Conservation (phyloP, 2,329 filamentous ascomycete species). For the Penicillium brevicompactum region DNA sequence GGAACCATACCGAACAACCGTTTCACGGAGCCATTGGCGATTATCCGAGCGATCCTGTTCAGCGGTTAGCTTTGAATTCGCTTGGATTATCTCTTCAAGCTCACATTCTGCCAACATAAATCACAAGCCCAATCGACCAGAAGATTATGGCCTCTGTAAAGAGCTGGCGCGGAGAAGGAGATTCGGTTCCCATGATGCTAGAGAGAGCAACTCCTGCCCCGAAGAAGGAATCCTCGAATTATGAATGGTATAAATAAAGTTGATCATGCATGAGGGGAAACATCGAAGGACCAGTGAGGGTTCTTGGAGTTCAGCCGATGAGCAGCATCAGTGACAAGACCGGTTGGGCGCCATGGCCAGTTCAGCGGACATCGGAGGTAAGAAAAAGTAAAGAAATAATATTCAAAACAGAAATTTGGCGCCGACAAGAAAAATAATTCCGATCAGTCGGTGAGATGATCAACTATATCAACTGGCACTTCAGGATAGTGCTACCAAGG, state of each 20-base stretch:
- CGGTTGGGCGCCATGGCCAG: background rate
- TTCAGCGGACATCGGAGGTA: background rate
- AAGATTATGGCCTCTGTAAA: slow-evolving; percentile 33
- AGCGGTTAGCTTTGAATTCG: slow-evolving; percentile 6
- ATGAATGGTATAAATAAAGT: background rate
- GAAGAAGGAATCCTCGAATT: background rate
- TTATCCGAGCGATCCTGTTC: slow-evolving; percentile 27
- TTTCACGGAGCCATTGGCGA: slow-evolving; percentile 31
- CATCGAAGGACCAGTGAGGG: background rate
- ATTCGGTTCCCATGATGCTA: slow-evolving; percentile 31
- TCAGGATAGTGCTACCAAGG: slow-evolving; percentile 2
- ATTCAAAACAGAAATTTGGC: background rate
- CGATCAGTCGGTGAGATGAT: slow-evolving; percentile 11
- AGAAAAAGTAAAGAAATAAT: background rate
- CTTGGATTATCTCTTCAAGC: slow-evolving; percentile 1
- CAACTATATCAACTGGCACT: background rate
- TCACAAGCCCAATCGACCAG: slow-evolving; percentile 32
- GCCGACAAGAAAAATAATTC: background rate
- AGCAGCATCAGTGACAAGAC: slow-evolving; percentile 1
- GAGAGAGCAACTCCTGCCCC: slow-evolving; percentile 1
- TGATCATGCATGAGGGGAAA: slow-evolving; percentile 7
- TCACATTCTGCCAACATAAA: slow-evolving; percentile 34
- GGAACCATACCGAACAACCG: slow-evolving; percentile 28
- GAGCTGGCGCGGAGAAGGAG: slow-evolving; percentile 32
- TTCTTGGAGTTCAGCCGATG: background rate